Evolutionary conservation across 139 green algal genomes (phyloP), one percentile per base, ranked within the genome.

Genomic region (Picochlorum sp.): DNA sequence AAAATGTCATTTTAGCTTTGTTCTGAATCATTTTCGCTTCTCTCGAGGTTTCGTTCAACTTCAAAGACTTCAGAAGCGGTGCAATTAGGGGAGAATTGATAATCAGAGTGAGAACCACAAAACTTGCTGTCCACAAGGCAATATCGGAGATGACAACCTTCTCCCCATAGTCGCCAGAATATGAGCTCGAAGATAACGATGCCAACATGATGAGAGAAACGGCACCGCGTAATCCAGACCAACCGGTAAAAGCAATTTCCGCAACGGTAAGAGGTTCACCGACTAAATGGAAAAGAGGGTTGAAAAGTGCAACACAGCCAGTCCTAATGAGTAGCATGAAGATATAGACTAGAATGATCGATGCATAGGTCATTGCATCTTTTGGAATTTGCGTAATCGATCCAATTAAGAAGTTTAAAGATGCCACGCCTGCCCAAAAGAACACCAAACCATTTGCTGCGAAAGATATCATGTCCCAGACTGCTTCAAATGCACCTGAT

Each of bases 181-280:
- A 41, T 41, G 34, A 41, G 4, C 59, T 21, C 14, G 63, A 55
- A 24, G 61, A 65, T 11, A 94, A 67, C 49, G 89, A 74, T 4
- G 81, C 81, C 20, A 86, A 76, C 60, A 94, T 72, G 54, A 96
- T 93, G 50, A 96, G 81, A 6, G 80, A 90, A 38, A 96, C 66
- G 9, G 77, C 76, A 49, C 88, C 88, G 14, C 88, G 67, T 51
- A 96, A 69, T 1, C 85, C 88, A 2, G 74, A 66, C 28, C 80
- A 65, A 0, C 78, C 81, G 11, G 71, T 73, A 66, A 95, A 92
- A 2, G 87, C 7, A 28, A 89, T 67, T 23, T 86, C 83, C 13
- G 65, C 63, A 56, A 64, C 66, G 8, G 62, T 65, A 30, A 85
- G 57, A n/a, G 49, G 74, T 45, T 78, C 68, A 6, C 37, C 49